phyloP scores from a whole-genome alignment of 2,329 filamentous ascomycete genomes.

The Nemania sp. region DNA sequence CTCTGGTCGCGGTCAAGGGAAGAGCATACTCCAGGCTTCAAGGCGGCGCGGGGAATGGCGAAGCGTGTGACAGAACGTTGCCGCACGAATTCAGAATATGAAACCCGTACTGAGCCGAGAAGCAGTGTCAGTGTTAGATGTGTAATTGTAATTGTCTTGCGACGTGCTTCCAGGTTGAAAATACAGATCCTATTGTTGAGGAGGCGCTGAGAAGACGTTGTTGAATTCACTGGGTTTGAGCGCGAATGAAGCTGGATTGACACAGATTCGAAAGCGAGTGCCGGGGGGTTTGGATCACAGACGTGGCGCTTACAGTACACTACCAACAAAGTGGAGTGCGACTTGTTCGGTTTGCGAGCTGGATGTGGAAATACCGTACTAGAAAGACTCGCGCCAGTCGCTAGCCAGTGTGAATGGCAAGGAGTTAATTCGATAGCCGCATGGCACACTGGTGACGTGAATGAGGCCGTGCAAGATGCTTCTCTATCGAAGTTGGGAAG shows the following conservation, averaged over 20 bases:
- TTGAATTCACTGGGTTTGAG: conserved; percentile 6
- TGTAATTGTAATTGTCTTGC: conserved; percentile 4
- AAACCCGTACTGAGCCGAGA: not conserved
- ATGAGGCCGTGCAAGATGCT: conserved; percentile 35
- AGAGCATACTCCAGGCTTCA: conserved; percentile 32
- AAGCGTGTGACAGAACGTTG: conserved; percentile 13
- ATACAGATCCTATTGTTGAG: conserved; percentile 23
- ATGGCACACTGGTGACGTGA: conserved; percentile 22
- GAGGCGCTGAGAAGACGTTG: conserved; percentile 19
- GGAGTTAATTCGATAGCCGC: conserved; percentile 16
- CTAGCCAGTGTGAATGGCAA: conserved; percentile 6
- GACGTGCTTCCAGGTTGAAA: no score
- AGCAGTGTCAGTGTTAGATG: conserved; percentile 2
- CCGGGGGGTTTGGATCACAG: conserved; percentile 26
- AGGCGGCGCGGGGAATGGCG: conserved; percentile 25
- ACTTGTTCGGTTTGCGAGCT: conserved; percentile 27
- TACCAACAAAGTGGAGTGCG: conserved; percentile 32
- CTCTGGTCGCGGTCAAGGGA: conserved; percentile 28
- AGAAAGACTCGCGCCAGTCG: conserved; percentile 15
- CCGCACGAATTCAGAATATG: not conserved
- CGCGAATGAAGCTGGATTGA: conserved; percentile 26
- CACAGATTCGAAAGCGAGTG: conserved; percentile 24
- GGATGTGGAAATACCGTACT: conserved; percentile 38
- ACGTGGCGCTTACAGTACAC: conserved; percentile 35
- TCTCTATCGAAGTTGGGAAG: conserved; percentile 6